Percentiles rank a stretch among this genome's conserved stretches.
phyloP scores from a whole-genome alignment of 164 flowering plant genomes.

The Dillenia turbinata region DNA sequence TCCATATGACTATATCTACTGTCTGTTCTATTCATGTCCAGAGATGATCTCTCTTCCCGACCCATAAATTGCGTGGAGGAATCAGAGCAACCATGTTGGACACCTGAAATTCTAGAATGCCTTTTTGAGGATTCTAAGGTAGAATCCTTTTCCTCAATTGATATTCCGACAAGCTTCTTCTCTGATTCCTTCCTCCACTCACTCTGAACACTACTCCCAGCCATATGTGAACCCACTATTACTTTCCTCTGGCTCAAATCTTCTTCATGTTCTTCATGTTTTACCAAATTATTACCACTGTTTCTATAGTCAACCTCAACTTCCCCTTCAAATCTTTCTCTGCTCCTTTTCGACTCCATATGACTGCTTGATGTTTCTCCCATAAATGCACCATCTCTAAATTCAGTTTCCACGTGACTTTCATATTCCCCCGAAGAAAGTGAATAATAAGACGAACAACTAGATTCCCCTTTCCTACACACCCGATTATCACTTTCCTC shows the following conservation, averaged over 20 bases:
- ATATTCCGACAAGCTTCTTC: slow-evolving; percentile 39
- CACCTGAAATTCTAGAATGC: slow-evolving; percentile 13
- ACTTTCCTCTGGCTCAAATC: slow-evolving; percentile 10
- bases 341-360: slow-evolving; percentile 11
- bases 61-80: slow-evolving; percentile 16
- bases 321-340: slow-evolving; percentile 14
- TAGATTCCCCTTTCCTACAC: slow-evolving; percentile 45
- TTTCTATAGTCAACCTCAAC: slow-evolving; percentile 20
- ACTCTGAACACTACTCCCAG: slow-evolving; percentile 22
- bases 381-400: slow-evolving; percentile 16
- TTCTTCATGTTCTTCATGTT: slow-evolving; percentile 7
- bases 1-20: slow-evolving; percentile 19
- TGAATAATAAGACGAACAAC: slow-evolving; percentile 66
- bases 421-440: slow-evolving; percentile 43
- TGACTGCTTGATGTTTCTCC: slow-evolving; percentile 29
- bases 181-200: slow-evolving; percentile 46
- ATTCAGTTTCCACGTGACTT: slow-evolving; percentile 30
- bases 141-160: slow-evolving; percentile 22
- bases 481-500: slow-evolving; percentile 22
- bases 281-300: slow-evolving; percentile 14
- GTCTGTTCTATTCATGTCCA: slow-evolving; percentile 14
- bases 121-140: slow-evolving; percentile 14
- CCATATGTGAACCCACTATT: slow-evolving; percentile 2
- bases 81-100: slow-evolving; percentile 11
- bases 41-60: slow-evolving; percentile 16